These are phyloP conservation scores for Rheum nobile DNA, from an alignment of 148 eudicot genomes.

Conservation along the genomic window DNA sequence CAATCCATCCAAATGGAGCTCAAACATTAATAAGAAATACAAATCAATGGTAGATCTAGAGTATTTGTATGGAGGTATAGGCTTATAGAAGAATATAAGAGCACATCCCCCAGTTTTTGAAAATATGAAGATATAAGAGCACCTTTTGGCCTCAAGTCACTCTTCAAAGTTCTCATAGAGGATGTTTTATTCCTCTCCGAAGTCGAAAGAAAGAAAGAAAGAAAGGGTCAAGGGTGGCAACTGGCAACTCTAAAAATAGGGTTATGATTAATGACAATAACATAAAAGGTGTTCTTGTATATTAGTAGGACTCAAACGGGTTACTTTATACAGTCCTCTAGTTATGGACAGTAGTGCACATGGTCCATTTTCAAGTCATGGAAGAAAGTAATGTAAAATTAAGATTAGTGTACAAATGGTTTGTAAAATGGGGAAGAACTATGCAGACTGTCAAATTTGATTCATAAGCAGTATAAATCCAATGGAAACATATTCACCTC, in stretches of 20 bases:
- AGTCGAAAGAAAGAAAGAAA: neutral
- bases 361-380: neutral
- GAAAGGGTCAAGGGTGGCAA: neutral
- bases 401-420: neutral
- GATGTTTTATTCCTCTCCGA: neutral
- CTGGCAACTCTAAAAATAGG: neutral
- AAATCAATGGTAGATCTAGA: neutral
- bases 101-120: neutral
- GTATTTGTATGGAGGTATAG: neutral
- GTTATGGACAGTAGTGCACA: neutral
- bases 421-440: neutral
- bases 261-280: neutral
- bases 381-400: neutral
- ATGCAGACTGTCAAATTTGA: neutral
- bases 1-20: too few relatives aligned
- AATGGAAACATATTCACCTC: constrained; percentile 34
- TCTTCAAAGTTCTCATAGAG: neutral
- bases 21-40: too few relatives aligned
- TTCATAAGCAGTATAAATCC: neutral
- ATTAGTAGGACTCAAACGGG: neutral
- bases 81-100: neutral
- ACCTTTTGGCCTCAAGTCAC: neutral
- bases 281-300: neutral
- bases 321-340: neutral
- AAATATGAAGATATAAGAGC: neutral